Evolutionary conservation across 2,329 filamentous ascomycete species (phyloP).

Genomic region (Scytalidium lignicola): DNA sequence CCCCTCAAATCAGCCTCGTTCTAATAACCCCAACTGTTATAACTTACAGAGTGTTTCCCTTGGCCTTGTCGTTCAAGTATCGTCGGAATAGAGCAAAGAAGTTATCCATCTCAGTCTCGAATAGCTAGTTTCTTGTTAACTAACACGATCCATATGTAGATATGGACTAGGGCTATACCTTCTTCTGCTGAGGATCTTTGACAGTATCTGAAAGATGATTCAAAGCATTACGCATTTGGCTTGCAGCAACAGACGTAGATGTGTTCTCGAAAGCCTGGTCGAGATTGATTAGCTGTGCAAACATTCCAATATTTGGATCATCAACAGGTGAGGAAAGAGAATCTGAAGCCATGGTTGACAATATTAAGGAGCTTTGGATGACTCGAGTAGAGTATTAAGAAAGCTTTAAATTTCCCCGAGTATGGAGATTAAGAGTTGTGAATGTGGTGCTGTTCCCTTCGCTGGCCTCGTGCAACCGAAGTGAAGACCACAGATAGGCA

Average conservation of each 20-base stretch:
- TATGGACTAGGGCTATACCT: conserved; percentile 58
- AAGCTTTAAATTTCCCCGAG: too few relatives aligned
- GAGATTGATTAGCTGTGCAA: conserved; percentile 29
- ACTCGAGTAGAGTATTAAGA: too few relatives aligned
- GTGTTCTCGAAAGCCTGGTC: conserved; percentile 96
- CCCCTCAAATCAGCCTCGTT: conserved; percentile 8
- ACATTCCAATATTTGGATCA: too few relatives aligned
- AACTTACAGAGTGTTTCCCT: conserved; percentile 80
- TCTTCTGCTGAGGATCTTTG: conserved; percentile 72
- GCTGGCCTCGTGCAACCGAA: too few relatives aligned
- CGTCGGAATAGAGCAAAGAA: conserved; percentile 98
- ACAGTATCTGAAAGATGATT: conserved; percentile 90
- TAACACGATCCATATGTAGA: background rate
- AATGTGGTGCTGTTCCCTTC: background rate
- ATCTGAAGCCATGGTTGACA: too few relatives aligned
- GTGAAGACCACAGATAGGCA: too few relatives aligned
- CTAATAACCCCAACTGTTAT: background rate
- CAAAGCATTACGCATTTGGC: conserved; percentile 97
- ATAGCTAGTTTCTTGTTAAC: conserved; percentile 54
- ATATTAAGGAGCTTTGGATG: too few relatives aligned
- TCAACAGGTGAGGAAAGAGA: too few relatives aligned
- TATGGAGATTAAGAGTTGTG: too few relatives aligned
- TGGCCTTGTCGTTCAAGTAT: conserved; percentile 98
- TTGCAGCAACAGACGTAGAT: conserved; percentile 93
- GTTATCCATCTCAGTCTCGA: conserved; percentile 99